A percentile compares a stretch with the other conserved stretches of the same genome.
Conservation (phyloP, 192 early-diverging fungal species). For the Rhizophlyctis rosea region DNA sequence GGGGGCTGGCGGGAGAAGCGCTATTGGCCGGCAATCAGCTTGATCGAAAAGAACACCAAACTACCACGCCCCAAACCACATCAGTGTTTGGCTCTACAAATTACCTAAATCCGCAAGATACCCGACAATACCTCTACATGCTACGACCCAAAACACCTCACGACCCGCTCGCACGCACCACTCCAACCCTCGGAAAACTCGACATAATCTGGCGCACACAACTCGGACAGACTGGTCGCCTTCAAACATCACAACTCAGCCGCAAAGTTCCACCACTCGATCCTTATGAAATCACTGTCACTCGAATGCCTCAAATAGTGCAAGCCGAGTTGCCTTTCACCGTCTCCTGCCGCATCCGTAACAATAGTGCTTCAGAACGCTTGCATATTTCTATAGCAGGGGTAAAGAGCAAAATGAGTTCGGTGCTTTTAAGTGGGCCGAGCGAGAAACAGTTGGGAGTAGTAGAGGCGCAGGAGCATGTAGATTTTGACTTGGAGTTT, state of each 20-base stretch:
- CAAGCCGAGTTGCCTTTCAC: constrained; percentile 63
- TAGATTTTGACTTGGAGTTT: constrained; percentile 72
- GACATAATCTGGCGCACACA: constrained; percentile 94
- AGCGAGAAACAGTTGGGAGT: constrained; percentile 60
- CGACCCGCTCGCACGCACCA: constrained; percentile 61
- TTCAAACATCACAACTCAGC: constrained; percentile 89
- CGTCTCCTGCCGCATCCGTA: constrained; percentile 55
- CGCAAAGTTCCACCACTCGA: constrained; percentile 78
- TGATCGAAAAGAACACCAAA: too few species aligned
- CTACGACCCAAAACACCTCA: constrained; percentile 60
- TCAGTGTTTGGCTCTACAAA: constrained; percentile 44
- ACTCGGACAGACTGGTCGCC: constrained; percentile 81
- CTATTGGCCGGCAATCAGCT: background rate
- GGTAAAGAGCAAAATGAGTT: constrained; percentile 75
- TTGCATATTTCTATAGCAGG: constrained; percentile 61
- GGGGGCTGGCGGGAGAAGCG: background rate
- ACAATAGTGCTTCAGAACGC: constrained; percentile 54
- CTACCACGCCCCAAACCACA: background rate
- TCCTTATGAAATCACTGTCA: constrained; percentile 61
- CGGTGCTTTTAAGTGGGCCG: constrained; percentile 63
- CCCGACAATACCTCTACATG: constrained; percentile 89
- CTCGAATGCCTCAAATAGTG: constrained; percentile 39
- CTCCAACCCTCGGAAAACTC: constrained; percentile 84
- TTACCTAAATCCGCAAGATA: constrained; percentile 72
- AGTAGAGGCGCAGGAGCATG: constrained; percentile 52